Evolutionary conservation across 768 basidiomycete genomes (phyloP).

Genomic region (Tephrocybe sp.): DNA sequence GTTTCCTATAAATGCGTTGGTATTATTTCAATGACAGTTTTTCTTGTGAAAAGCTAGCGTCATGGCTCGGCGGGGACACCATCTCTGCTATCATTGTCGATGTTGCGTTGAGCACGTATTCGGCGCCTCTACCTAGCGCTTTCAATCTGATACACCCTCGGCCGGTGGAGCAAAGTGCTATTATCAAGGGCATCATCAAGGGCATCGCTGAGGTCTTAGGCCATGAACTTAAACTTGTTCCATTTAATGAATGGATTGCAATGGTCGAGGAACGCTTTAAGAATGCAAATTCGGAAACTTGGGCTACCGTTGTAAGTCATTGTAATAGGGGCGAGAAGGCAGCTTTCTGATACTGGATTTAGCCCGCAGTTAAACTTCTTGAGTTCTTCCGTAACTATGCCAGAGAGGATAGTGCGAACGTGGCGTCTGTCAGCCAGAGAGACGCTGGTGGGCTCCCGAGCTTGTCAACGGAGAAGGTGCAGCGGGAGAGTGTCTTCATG

Average conservation of each 20-base stretch:
- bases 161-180: slow-evolving; percentile 24
- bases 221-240: slow-evolving; percentile 1
- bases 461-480: slow-evolving; percentile 4
- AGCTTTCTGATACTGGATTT: neutral
- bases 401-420: slow-evolving; percentile 3
- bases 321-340: neutral
- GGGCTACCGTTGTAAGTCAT: slow-evolving; percentile 2
- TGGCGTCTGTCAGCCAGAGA: neutral
- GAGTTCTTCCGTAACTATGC: slow-evolving; percentile 29
- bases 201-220: slow-evolving; percentile 6
- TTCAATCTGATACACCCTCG: slow-evolving; percentile 34
- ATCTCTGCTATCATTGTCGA: slow-evolving; percentile 27
- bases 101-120: slow-evolving; percentile 22
- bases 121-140: slow-evolving; percentile 14
- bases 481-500: neutral
- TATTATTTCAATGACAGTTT: neutral
- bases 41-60: slow-evolving; percentile 15
- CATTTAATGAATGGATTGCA: slow-evolving; percentile 18
- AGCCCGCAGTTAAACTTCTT: slow-evolving; percentile 36
- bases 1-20: slow-evolving; percentile 3
- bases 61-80: slow-evolving; percentile 30
- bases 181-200: slow-evolving; percentile 5
- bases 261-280: slow-evolving; percentile 12
- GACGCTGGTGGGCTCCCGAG: slow-evolving; percentile 8
- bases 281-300: neutral